Conservation (phyloP, 2,329 filamentous ascomycete genomes). For the Alternaria infectoria region DNA sequence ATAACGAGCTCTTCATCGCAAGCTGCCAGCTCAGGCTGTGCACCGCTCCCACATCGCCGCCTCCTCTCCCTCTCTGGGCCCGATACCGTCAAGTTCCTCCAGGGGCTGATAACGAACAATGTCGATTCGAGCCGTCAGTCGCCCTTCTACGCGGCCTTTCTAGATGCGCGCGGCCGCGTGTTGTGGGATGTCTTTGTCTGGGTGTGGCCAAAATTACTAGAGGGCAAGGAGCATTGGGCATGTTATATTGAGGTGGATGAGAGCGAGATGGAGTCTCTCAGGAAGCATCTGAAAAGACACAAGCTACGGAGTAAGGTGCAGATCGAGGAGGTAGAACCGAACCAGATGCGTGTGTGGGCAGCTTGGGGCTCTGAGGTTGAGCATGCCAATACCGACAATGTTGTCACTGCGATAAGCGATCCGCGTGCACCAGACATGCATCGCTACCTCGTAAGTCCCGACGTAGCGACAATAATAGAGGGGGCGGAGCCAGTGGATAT, state of each 20-base stretch:
- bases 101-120: conserved; percentile 83
- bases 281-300: conserved; percentile 80
- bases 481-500: conserved; percentile 33
- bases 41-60: conserved; percentile 71
- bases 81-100: conserved; percentile 83
- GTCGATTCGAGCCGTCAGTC: conserved; percentile 57
- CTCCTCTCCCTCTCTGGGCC: conserved; percentile 80
- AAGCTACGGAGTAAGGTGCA: conserved; percentile 82
- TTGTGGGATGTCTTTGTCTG: conserved; percentile 92
- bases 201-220: conserved; percentile 36
- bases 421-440: conserved; percentile 27
- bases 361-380: conserved; percentile 64
- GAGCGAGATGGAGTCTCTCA: conserved; percentile 65
- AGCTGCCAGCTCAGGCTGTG: conserved; percentile 52
- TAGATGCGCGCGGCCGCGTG: conserved; percentile 81
- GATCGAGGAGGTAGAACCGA: conserved; percentile 66
- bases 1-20: background rate
- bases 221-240: conserved; percentile 50
- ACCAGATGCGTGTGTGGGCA: conserved; percentile 73
- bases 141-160: conserved; percentile 74
- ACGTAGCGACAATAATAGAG: conserved; percentile 1
- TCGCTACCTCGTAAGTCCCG: conserved; percentile 6
- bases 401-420: conserved; percentile 26
- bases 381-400: conserved; percentile 4
- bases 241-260: conserved; percentile 87